phyloP scores from a whole-genome alignment of 2,329 filamentous ascomycete genomes.

The Amylocarpus encephaloides region DNA sequence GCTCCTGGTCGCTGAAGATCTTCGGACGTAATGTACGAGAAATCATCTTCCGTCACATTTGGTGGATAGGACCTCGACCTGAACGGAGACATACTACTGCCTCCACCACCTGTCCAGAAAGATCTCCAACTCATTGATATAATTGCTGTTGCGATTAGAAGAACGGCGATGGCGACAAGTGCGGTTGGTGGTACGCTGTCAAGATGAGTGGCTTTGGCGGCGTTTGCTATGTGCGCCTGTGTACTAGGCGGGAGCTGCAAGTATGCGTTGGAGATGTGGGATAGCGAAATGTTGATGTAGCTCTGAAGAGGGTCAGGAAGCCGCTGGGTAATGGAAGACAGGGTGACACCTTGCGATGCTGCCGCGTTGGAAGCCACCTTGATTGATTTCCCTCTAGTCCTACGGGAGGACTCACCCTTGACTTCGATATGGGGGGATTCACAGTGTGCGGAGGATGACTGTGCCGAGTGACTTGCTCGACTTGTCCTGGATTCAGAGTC shows the following conservation, averaged over 20 bases:
- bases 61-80: conserved; percentile 39
- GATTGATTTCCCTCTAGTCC: conserved; percentile 21
- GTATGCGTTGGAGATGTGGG: conserved; percentile 43
- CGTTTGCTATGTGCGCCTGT: conserved; percentile 23
- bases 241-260: conserved; percentile 24
- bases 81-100: conserved; percentile 28
- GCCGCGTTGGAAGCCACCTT: conserved; percentile 35
- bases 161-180: conserved; percentile 20
- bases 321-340: conserved; percentile 50
- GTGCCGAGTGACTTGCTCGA: background rate
- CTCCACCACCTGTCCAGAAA: conserved; percentile 26
- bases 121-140: conserved; percentile 32
- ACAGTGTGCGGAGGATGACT: background rate
- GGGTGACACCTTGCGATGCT: conserved; percentile 56
- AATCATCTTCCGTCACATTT: conserved; percentile 69
- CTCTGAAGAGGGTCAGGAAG: conserved; percentile 42
- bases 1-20: conserved; percentile 49
- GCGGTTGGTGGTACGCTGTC: conserved; percentile 25
- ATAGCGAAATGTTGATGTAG: conserved; percentile 48
- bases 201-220: conserved; percentile 26
- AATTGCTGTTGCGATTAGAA: conserved; percentile 23
- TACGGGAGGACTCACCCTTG: conserved; percentile 11
- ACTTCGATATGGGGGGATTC: background rate
- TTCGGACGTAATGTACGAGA: conserved; percentile 75
- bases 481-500: background rate